phyloP scores from a whole-genome alignment of 140 eudicot genomes.

The Senecio squalidus region DNA sequence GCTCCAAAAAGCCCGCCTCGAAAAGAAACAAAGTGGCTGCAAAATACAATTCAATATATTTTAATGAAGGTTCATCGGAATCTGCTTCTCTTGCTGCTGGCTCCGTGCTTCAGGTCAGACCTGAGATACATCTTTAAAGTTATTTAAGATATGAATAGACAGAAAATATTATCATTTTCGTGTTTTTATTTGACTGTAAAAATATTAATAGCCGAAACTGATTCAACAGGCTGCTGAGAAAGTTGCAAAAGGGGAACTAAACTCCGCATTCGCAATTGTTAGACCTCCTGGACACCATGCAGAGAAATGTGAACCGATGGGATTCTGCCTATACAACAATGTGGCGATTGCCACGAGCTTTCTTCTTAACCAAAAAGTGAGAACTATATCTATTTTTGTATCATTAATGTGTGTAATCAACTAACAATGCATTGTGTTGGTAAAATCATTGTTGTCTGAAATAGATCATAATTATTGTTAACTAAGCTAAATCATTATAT shows the following conservation, averaged over 20 bases:
- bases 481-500: not conserved
- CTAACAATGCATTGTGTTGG: not conserved
- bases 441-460: not conserved
- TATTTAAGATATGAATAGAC: not conserved
- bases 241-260: slow-evolving; percentile 86
- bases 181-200: not conserved
- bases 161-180: not conserved
- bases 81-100: slow-evolving; percentile 97
- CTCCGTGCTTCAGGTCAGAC: not conserved
- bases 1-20: slow-evolving; percentile 40
- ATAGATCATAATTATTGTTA: not conserved
- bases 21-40: slow-evolving; percentile 50
- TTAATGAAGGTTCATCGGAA: slow-evolving; percentile 88
- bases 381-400: slow-evolving; percentile 15
- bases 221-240: slow-evolving; percentile 61
- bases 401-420: not conserved
- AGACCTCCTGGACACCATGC: slow-evolving; percentile 99
- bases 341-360: slow-evolving; percentile 81
- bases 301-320: slow-evolving; percentile 80
- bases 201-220: not conserved
- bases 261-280: slow-evolving; percentile 92
- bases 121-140: not conserved
- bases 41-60: slow-evolving; percentile 61
- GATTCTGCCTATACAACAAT: slow-evolving; percentile 83
- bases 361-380: slow-evolving; percentile 78